A percentile compares a stretch with the other conserved stretches of the same genome.
phyloP scores from a whole-genome alignment of 495 filamentous ascomycete genomes.

The Hyaloscypha hepaticicola region DNA sequence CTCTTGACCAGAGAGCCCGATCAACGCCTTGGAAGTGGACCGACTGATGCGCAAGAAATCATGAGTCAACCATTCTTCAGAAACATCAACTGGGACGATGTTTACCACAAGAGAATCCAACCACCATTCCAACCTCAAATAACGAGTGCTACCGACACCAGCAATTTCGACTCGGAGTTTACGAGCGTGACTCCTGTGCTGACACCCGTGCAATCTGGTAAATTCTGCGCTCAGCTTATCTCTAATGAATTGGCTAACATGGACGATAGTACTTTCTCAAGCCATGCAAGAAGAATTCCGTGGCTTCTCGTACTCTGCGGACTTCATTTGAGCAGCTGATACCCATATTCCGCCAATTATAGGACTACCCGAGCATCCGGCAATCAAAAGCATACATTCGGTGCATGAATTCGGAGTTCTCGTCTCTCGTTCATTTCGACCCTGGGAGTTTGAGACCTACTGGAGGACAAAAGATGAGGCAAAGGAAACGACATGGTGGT shows the following conservation, averaged over 20 bases:
- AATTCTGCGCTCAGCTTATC: constrained; percentile 36
- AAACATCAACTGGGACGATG: constrained; percentile 97
- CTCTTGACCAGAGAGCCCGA: constrained; percentile 94
- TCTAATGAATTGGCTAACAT: constrained; percentile 28
- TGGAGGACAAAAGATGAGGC: not conserved
- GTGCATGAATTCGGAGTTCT: constrained; percentile 13
- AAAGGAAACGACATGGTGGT: not conserved
- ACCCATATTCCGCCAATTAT: not conserved
- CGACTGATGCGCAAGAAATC: constrained; percentile 97
- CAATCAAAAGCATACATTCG: constrained; percentile 6
- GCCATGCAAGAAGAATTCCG: constrained; percentile 99
- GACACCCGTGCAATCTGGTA: constrained; percentile 97
- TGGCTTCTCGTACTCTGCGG: constrained; percentile 83
- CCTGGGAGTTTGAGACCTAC: not conserved
- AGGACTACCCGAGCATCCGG: not conserved
- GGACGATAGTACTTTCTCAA: constrained; percentile 81
- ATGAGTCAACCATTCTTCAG: constrained; percentile 99
- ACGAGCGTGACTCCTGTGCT: constrained; percentile 97
- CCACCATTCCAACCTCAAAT: constrained; percentile 90
- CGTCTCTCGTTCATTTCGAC: not conserved
- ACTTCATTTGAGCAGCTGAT: constrained; percentile 30
- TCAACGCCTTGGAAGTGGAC: constrained; percentile 85
- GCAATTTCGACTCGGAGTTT: constrained; percentile 98
- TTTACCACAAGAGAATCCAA: constrained; percentile 88
- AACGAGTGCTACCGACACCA: constrained; percentile 89